Percentiles rank a stretch among this genome's conserved stretches.
phyloP scores from a whole-genome alignment of 1,284 basidiomycete species.

The Boletus albobrunnescens region DNA sequence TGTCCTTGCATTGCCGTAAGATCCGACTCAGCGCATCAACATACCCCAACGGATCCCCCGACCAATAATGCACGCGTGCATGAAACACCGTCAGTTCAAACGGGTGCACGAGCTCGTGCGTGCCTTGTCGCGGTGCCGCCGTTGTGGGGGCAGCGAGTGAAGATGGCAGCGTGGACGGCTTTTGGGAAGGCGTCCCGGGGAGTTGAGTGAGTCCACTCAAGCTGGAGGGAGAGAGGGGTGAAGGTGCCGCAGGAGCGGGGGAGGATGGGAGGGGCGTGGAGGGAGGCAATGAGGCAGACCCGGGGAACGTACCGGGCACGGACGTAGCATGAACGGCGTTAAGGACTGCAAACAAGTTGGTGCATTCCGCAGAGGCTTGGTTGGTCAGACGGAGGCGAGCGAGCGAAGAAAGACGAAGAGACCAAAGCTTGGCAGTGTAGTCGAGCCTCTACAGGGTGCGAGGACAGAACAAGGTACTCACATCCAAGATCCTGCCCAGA shows the following conservation, averaged over 20 bases:
- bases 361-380: constrained; percentile 74
- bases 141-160: background rate
- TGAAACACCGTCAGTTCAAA: constrained; percentile 79
- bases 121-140: background rate
- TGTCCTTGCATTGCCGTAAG: constrained; percentile 70
- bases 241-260: constrained; percentile 5
- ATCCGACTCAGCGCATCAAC: constrained; percentile 75
- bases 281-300: constrained; percentile 8
- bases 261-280: constrained; percentile 15
- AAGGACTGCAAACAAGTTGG: constrained; percentile 72
- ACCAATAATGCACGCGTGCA: constrained; percentile 68
- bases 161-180: constrained; percentile 12
- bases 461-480: constrained; percentile 36
- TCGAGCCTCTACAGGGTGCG: background rate
- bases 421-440: constrained; percentile 59
- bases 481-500: constrained; percentile 58
- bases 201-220: constrained; percentile 22
- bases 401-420: constrained; percentile 70
- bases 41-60: constrained; percentile 70
- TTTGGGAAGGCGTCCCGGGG: constrained; percentile 27
- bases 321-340: constrained; percentile 48
- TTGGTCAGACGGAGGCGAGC: constrained; percentile 77
- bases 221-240: constrained; percentile 25
- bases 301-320: constrained; percentile 26
- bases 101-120: constrained; percentile 58